Percentiles rank a stretch among this genome's conserved stretches.
Evolutionary conservation across 2,329 filamentous ascomycete species (phyloP).

Genomic region (Aspergillus calidoustus): DNA sequence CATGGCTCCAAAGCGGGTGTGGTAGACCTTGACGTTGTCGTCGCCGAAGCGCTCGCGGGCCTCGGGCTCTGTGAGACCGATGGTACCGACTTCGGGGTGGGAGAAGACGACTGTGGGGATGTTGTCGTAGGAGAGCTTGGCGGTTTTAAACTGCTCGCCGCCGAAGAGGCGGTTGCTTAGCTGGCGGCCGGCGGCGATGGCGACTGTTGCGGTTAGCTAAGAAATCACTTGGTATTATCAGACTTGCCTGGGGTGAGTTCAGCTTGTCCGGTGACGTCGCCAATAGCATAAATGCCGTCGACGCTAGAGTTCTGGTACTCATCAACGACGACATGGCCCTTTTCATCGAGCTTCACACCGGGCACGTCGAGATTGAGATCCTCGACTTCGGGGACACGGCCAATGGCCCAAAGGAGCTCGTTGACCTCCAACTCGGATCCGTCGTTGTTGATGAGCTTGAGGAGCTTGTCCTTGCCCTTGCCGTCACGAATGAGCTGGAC

Average conservation of each 20-base stretch:
- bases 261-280: conserved; percentile 56
- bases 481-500: conserved; percentile 50
- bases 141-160: conserved; percentile 47
- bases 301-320: conserved; percentile 56
- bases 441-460: conserved; percentile 50
- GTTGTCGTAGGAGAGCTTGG: conserved; percentile 54
- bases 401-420: conserved; percentile 57
- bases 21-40: conserved; percentile 56
- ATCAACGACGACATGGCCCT: conserved; percentile 52
- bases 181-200: conserved; percentile 57
- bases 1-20: conserved; percentile 55
- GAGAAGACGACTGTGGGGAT: conserved; percentile 59
- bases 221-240: no score
- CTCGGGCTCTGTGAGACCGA: conserved; percentile 56
- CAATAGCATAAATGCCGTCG: conserved; percentile 54
- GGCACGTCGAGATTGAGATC: conserved; percentile 47
- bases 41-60: conserved; percentile 53
- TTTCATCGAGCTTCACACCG: conserved; percentile 46
- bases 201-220: conserved; percentile 41
- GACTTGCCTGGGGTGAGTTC: conserved; percentile 55
- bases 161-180: conserved; percentile 57
- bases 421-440: conserved; percentile 52
- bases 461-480: conserved; percentile 52
- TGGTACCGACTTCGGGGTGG: conserved; percentile 55
- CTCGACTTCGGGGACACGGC: conserved; percentile 51